phyloP scores from a whole-genome alignment of 2,329 filamentous ascomycete genomes.

The Cucurbitaria berberidis region DNA sequence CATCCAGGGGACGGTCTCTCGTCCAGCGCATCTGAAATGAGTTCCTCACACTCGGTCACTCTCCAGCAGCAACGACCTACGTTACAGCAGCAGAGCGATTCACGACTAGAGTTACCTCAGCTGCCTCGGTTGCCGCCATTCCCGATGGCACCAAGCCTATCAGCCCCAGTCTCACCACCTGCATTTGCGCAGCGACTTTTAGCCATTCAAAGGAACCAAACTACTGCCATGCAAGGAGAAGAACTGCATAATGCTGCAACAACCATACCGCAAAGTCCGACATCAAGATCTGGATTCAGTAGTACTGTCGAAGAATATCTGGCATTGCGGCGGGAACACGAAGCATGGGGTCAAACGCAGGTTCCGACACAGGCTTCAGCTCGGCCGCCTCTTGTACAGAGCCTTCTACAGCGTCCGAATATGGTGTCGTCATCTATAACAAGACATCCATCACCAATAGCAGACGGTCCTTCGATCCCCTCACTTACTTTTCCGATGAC shows the following conservation, averaged over 20 bases:
- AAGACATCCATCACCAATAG: not conserved
- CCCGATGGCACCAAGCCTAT: not conserved
- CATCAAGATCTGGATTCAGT: not conserved
- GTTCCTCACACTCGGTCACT: not conserved
- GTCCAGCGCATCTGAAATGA: not conserved
- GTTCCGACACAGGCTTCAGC: too few relatives aligned
- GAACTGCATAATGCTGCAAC: not conserved
- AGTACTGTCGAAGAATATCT: too few relatives aligned
- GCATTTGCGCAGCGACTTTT: slow-evolving; percentile 3
- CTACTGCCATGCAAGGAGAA: not conserved
- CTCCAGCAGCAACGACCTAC: not conserved
- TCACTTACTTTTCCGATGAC: not conserved
- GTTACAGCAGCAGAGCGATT: not conserved
- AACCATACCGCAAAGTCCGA: not conserved
- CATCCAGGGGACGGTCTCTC: too few relatives aligned
- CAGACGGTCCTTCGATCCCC: not conserved
- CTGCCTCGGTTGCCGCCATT: not conserved
- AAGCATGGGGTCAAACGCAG: too few relatives aligned
- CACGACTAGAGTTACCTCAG: not conserved
- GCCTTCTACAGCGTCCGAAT: not conserved
- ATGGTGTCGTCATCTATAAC: not conserved
- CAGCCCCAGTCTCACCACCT: not conserved
- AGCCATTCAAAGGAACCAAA: not conserved
- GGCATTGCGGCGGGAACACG: too few relatives aligned
- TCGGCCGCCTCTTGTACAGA: too few relatives aligned